phyloP scores from a whole-genome alignment of 352 stramenopile species.

The Globisporangium nunn region DNA sequence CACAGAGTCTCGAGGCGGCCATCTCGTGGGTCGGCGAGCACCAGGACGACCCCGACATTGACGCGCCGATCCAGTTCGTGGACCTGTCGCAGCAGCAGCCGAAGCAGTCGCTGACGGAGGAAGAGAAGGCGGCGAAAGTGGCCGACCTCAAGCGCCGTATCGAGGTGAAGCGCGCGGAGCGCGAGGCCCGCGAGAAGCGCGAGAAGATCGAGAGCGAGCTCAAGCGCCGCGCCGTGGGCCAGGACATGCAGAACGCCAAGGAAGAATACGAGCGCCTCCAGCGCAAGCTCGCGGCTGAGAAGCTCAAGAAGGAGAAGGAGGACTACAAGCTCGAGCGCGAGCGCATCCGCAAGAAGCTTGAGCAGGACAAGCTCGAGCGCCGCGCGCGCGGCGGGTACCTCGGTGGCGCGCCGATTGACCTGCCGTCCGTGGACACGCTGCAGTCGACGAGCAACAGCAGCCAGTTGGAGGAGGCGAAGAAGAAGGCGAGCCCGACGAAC shows the following conservation, averaged over 20 bases:
- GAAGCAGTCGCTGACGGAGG: conserved; percentile 60
- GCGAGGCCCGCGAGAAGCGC: conserved; percentile 71
- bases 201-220: conserved; percentile 70
- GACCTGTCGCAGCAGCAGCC: conserved; percentile 47
- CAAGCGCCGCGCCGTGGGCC: conserved; percentile 61
- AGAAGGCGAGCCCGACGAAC: conserved; percentile 27
- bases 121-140: conserved; percentile 87
- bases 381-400: conserved; percentile 78
- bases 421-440: conserved; percentile 27
- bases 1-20: conserved; percentile 57
- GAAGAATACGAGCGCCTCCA: conserved; percentile 84
- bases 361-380: conserved; percentile 89
- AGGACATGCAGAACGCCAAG: conserved; percentile 63
- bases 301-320: conserved; percentile 86
- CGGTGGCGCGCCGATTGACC: conserved; percentile 53
- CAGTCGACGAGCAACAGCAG: neutral
- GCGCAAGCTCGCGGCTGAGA: conserved; percentile 68
- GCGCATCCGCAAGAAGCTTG: conserved; percentile 81
- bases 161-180: conserved; percentile 63
- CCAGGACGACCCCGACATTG: conserved; percentile 85
- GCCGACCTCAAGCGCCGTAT: conserved; percentile 78
- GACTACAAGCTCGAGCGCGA: conserved; percentile 87
- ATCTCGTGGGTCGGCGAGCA: conserved; percentile 88
- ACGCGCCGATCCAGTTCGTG: conserved; percentile 85
- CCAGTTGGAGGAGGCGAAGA: conserved; percentile 19